These are phyloP conservation scores for Yamadazyma kanchanaburiensis DNA, from an alignment of 1,139 yeast species.

Conservation along the genomic window DNA sequence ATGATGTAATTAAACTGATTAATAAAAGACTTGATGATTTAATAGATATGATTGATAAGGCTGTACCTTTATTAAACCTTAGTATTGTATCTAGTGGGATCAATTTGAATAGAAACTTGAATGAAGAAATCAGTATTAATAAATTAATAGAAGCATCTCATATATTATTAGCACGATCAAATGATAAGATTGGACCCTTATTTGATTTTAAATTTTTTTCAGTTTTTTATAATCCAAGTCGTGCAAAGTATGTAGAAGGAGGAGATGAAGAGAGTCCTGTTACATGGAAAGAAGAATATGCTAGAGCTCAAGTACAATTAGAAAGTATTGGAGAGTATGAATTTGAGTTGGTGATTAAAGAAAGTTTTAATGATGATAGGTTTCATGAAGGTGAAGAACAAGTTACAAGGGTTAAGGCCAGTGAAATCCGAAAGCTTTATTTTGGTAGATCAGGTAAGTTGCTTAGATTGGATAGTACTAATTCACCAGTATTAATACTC, in stretches of 20 bases:
- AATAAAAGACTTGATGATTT: constrained; percentile 49
- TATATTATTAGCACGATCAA: constrained; percentile 4
- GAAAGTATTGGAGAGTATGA: constrained; percentile 18
- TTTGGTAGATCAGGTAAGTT: constrained; percentile 73
- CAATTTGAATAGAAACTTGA: constrained; percentile 54
- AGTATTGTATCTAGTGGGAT: constrained; percentile 73
- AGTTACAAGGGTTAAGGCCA: constrained; percentile 32
- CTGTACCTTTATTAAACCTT: constrained; percentile 67
- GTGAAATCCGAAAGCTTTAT: constrained; percentile 51
- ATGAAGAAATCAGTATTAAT: constrained; percentile 50
- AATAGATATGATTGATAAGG: constrained; percentile 56
- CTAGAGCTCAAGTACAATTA: constrained; percentile 50
- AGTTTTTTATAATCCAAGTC: constrained; percentile 57
- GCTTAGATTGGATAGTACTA: constrained; percentile 60
- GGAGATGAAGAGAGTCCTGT: constrained; percentile 30
- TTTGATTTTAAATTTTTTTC: constrained; percentile 62
- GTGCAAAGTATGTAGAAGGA: constrained; percentile 32
- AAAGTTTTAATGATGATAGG: constrained; percentile 69
- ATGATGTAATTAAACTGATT: constrained; percentile 43
- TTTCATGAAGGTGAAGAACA: constrained; percentile 62
- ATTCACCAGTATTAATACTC: constrained; percentile 66
- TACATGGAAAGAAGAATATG: constrained; percentile 74
- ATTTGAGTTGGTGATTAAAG: constrained; percentile 50
- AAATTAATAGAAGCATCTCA: constrained; percentile 55
- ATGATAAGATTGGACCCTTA: constrained; percentile 43